These are phyloP conservation scores for Suillus weaverae DNA, from an alignment of 768 basidiomycete genomes.

Conservation along the genomic window DNA sequence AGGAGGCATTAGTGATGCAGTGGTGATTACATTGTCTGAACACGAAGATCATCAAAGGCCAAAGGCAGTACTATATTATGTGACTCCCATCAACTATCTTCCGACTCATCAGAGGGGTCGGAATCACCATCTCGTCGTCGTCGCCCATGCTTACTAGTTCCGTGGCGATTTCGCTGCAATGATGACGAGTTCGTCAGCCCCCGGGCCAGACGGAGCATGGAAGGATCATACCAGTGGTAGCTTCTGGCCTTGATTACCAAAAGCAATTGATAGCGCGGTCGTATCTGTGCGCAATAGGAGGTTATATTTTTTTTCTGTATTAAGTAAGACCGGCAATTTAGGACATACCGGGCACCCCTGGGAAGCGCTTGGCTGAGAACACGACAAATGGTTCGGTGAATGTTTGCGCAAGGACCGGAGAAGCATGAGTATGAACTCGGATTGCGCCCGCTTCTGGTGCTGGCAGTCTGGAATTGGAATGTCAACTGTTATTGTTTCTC, in stretches of 20 bases:
- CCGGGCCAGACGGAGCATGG: constrained; percentile 22
- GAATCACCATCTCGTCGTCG: constrained; percentile 59
- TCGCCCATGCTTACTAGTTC: constrained; percentile 59
- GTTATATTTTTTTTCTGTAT: constrained; percentile 18
- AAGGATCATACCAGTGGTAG: constrained; percentile 68
- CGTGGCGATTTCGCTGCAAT: constrained; percentile 76
- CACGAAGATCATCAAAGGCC: constrained; percentile 6
- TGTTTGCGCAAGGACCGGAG: constrained; percentile 80
- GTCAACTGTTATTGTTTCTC: constrained; percentile 20
- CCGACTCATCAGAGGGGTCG: constrained; percentile 70
- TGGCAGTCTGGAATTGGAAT: constrained; percentile 51
- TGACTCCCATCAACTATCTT: constrained; percentile 40
- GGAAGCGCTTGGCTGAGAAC: constrained; percentile 91
- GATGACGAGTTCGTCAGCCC: constrained; percentile 21
- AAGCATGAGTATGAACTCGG: constrained; percentile 64
- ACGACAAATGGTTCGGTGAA: constrained; percentile 86
- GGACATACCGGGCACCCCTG: constrained; percentile 81
- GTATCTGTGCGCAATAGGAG: constrained; percentile 54
- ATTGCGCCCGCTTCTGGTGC: constrained; percentile 69
- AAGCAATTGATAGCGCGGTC: constrained; percentile 85
- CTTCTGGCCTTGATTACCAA: constrained; percentile 89
- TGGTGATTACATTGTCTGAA: constrained; percentile 10
- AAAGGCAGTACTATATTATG: constrained; percentile 14
- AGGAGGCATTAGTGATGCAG: constrained; percentile 18
- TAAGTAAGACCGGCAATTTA: constrained; percentile 14